phyloP scores from a whole-genome alignment of 2,329 filamentous ascomycete species.

The Alternaria sp. region DNA sequence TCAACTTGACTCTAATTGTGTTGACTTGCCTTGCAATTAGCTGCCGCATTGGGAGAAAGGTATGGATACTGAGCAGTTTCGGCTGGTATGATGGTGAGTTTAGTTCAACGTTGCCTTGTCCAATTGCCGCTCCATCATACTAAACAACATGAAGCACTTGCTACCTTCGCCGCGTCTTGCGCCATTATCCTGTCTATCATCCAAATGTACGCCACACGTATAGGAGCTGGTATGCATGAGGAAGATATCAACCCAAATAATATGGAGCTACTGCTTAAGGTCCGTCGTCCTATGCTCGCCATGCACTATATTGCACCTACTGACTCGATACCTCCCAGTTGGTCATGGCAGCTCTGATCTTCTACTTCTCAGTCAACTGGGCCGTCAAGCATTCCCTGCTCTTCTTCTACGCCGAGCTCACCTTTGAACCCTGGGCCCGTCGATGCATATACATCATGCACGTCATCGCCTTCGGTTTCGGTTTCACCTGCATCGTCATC shows the following conservation, averaged over 20 bases:
- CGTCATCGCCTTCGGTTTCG: slow-evolving; percentile 48
- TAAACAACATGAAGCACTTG: slow-evolving; percentile 30
- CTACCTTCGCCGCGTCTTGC: slow-evolving; percentile 34
- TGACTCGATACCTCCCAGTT: slow-evolving; percentile 13
- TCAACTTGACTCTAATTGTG: slow-evolving; percentile 38
- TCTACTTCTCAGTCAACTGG: slow-evolving; percentile 54
- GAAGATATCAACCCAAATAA: slow-evolving; percentile 19
- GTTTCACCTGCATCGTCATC: slow-evolving; percentile 45
- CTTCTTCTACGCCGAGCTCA: slow-evolving; percentile 53
- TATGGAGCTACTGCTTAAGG: slow-evolving; percentile 27
- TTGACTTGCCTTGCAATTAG: slow-evolving; percentile 36
- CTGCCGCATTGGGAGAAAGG: slow-evolving; percentile 34
- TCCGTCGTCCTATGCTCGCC: background rate
- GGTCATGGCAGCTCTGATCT: slow-evolving; percentile 39
- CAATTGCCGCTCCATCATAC: background rate
- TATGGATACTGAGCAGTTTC: slow-evolving; percentile 35
- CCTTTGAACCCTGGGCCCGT: slow-evolving; percentile 33
- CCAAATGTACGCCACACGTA: slow-evolving; percentile 35
- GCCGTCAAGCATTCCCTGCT: slow-evolving; percentile 54
- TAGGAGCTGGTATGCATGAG: slow-evolving; percentile 34
- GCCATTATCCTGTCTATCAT: slow-evolving; percentile 38
- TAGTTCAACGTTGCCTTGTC: background rate
- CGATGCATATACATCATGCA: slow-evolving; percentile 48
- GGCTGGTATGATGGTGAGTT: slow-evolving; percentile 41
- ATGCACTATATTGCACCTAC: background rate